phyloP scores from a whole-genome alignment of 495 filamentous ascomycete genomes.

The Margaritispora aquatica region DNA sequence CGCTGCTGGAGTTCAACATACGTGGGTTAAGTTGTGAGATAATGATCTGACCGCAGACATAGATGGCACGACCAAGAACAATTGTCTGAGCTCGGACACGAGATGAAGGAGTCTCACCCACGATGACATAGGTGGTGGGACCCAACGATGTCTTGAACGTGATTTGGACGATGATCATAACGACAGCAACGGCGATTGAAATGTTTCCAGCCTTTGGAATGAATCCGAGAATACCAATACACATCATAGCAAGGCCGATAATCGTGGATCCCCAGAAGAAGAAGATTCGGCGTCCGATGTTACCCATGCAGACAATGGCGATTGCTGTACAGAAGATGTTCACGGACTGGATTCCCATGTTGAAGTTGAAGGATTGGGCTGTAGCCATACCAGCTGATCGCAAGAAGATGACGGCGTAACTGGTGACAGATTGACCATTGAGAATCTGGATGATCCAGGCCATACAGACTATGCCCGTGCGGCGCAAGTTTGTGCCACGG shows the following conservation, averaged over 20 bases:
- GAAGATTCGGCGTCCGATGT: conserved; percentile 9
- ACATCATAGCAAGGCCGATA: conserved; percentile 16
- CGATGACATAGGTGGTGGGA: conserved; percentile 8
- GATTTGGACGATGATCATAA: conserved; percentile 24
- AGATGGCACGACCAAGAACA: conserved; percentile 9
- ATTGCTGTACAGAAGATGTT: conserved; percentile 21
- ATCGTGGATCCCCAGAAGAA: conserved; percentile 12
- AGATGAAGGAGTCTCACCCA: conserved; percentile 9
- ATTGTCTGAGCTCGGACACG: conserved; percentile 12
- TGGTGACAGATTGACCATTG: background rate
- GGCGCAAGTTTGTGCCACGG: background rate
- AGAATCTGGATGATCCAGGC: background rate
- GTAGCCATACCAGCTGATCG: background rate
- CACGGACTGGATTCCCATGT: conserved; percentile 7
- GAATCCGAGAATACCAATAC: conserved; percentile 14
- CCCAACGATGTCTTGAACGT: conserved; percentile 14
- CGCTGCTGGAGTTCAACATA: conserved; percentile 5
- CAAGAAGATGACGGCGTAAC: background rate
- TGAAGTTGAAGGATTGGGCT: background rate
- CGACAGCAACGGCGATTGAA: conserved; percentile 19
- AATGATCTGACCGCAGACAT: too few species aligned
- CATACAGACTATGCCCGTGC: background rate
- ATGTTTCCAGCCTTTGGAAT: background rate
- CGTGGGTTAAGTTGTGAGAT: conserved; percentile 9
- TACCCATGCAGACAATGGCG: conserved; percentile 13